Conservation (phyloP, 1,284 basidiomycete genomes). For the Coniferiporia sulphurascens region DNA sequence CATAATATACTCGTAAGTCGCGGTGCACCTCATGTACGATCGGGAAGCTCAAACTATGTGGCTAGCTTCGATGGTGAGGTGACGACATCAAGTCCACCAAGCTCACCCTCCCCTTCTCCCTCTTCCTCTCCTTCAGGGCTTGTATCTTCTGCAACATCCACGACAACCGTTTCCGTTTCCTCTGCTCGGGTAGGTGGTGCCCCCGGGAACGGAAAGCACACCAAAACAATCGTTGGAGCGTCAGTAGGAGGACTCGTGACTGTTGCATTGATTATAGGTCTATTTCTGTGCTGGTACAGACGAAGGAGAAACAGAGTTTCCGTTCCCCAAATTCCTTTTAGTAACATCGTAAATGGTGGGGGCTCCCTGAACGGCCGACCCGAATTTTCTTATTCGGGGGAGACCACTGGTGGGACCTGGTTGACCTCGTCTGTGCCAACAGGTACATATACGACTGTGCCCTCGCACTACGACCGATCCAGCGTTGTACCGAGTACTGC, state of each 20-base stretch:
- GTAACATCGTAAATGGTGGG: no score
- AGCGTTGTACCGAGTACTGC: no score
- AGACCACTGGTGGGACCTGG: no score
- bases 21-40: neutral
- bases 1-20: conserved; percentile 4
- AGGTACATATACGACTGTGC: no score
- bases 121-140: no score
- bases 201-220: neutral
- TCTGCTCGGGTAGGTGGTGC: neutral
- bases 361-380: no score
- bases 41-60: neutral
- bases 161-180: neutral
- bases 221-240: neutral
- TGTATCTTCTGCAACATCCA: neutral
- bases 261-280: neutral
- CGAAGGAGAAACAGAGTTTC: no score
- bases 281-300: no score
- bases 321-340: no score
- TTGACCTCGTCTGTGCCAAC: no score
- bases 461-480: no score
- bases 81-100: neutral
- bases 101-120: neutral
- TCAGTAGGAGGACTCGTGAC: neutral
- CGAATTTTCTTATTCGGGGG: no score
- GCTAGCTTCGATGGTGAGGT: neutral